Evolutionary conservation across 2,329 filamentous ascomycete species (phyloP).

Genomic region (Xylariaceae sp.): DNA sequence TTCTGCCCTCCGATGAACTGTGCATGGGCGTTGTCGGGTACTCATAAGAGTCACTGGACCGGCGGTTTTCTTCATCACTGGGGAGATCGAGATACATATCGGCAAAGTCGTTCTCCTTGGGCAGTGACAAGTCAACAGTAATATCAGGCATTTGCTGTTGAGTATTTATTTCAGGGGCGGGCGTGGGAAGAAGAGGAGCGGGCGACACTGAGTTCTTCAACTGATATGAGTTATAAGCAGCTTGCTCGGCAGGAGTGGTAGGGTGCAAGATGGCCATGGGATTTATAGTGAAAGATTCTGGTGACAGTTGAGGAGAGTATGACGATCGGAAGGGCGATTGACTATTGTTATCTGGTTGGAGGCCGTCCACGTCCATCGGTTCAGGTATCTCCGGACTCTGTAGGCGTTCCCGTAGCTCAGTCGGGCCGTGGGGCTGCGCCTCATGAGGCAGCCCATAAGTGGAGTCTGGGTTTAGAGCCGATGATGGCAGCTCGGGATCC

Average conservation of each 20-base stretch:
- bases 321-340: slow-evolving; percentile 27
- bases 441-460: slow-evolving; percentile 30
- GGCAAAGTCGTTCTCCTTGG: slow-evolving; percentile 17
- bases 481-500: slow-evolving; percentile 29
- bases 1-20: slow-evolving; percentile 31
- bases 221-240: slow-evolving; percentile 32
- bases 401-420: slow-evolving; percentile 29
- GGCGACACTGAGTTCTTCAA: slow-evolving; percentile 32
- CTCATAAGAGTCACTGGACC: slow-evolving; percentile 29
- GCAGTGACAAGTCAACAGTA: slow-evolving; percentile 17
- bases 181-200: slow-evolving; percentile 22
- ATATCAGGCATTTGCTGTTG: slow-evolving; percentile 20
- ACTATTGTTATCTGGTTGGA: slow-evolving; percentile 19
- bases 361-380: slow-evolving; percentile 31
- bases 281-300: slow-evolving; percentile 29
- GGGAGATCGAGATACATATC: slow-evolving; percentile 30
- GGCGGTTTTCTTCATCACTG: slow-evolving; percentile 29
- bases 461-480: slow-evolving; percentile 25
- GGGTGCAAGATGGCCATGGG: slow-evolving; percentile 33
- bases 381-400: slow-evolving; percentile 34
- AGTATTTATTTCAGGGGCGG: slow-evolving; percentile 25
- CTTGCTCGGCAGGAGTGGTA: slow-evolving; percentile 31
- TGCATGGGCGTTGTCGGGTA: slow-evolving; percentile 30
- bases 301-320: slow-evolving; percentile 28
- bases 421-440: slow-evolving; percentile 28